phyloP scores from a whole-genome alignment of 495 filamentous ascomycete species.

The Tuber calosporum region DNA sequence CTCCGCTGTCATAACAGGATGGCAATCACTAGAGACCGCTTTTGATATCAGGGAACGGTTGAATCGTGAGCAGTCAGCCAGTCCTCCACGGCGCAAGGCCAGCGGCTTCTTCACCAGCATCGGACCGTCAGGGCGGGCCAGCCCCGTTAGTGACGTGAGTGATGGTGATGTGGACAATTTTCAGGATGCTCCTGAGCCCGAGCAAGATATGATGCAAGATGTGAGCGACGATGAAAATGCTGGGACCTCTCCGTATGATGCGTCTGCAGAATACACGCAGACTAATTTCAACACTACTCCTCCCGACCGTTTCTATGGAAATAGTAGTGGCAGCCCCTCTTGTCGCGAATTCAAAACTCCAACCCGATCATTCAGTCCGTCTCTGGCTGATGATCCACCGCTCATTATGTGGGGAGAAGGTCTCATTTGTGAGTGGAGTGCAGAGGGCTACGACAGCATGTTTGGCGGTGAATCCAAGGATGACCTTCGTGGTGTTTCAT shows the following conservation, averaged over 20 bases:
- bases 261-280: conserved; percentile 8
- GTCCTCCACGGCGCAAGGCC: conserved; percentile 24
- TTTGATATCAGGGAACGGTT: conserved; percentile 33
- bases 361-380: conserved; percentile 24
- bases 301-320: conserved; percentile 24
- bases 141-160: conserved; percentile 24
- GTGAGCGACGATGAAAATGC: conserved; percentile 43
- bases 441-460: conserved; percentile 57
- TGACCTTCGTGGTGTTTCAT: conserved; percentile 47
- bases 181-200: conserved; percentile 29
- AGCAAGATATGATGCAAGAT: conserved; percentile 26
- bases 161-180: conserved; percentile 39
- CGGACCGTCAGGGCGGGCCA: conserved; percentile 22
- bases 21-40: conserved; percentile 28
- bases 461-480: conserved; percentile 54
- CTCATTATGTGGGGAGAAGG: conserved; percentile 71
- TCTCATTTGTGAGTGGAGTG: conserved; percentile 75
- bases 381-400: conserved; percentile 49
- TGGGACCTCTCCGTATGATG: conserved; percentile 9
- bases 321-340: conserved; percentile 33
- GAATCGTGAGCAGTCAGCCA: conserved; percentile 23
- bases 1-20: conserved; percentile 26
- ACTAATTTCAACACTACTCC: conserved; percentile 19
- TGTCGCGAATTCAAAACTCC: conserved; percentile 31
- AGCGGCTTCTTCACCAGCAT: conserved; percentile 14